Evolutionary conservation across 225 moss, liverwort and hornwort genomes (phyloP).

Genomic region (Straminergon stramineum): DNA sequence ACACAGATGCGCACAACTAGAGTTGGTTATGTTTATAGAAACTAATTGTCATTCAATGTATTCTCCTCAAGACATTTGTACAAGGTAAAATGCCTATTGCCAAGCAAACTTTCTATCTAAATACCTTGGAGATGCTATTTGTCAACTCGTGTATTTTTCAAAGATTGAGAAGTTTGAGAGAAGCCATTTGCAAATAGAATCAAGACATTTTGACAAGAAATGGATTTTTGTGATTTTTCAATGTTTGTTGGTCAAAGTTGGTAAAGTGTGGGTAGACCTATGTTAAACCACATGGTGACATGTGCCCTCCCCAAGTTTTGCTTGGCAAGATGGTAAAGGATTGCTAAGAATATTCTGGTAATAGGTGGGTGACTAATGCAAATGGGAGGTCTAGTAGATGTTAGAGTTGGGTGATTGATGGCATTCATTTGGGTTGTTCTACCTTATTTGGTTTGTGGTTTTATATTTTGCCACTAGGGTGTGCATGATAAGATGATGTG

Average conservation of each 20-base stretch:
- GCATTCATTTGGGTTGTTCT: background rate
- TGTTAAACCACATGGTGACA: fast-evolving
- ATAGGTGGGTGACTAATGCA: background rate
- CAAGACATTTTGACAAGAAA: too few relatives aligned
- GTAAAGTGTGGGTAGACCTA: fast-evolving
- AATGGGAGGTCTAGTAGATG: background rate
- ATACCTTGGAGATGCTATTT: background rate
- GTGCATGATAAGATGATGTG: too few relatives aligned
- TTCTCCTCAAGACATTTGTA: too few relatives aligned
- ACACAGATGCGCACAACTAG: too few relatives aligned
- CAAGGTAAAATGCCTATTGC: background rate
- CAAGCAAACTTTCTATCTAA: background rate
- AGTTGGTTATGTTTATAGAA: too few relatives aligned
- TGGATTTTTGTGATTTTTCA: background rate
- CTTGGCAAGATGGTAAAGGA: background rate
- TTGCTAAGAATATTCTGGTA: background rate
- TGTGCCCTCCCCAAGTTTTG: background rate
- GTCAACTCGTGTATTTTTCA: background rate
- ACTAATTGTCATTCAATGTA: too few relatives aligned
- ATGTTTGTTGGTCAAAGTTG: background rate
- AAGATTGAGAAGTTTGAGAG: background rate
- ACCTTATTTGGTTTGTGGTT: background rate
- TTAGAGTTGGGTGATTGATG: background rate
- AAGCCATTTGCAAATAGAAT: background rate
- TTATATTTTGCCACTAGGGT: fast-evolving